phyloP scores from a whole-genome alignment of 495 filamentous ascomycete genomes.

The Aspergillus wentii region DNA sequence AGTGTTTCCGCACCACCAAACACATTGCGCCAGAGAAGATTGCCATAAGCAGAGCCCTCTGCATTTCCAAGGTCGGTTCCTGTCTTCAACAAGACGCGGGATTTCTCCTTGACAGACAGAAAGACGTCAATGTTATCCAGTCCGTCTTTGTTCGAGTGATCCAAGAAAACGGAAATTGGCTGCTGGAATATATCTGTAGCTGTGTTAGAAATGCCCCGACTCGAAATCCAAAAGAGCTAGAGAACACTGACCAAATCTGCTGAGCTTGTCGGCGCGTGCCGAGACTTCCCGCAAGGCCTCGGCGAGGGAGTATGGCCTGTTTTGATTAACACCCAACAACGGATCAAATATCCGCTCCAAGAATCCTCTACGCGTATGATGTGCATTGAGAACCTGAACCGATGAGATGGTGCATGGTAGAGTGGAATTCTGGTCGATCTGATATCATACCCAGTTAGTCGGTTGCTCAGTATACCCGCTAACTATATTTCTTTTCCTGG shows the following conservation, averaged over 20 bases:
- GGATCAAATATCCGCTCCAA: conserved; percentile 75
- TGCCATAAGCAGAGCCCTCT: conserved; percentile 87
- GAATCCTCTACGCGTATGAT: conserved; percentile 72
- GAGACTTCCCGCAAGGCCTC: conserved; percentile 70
- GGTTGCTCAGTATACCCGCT: conserved; percentile 5
- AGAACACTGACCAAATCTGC: conserved; percentile 63
- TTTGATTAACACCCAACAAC: conserved; percentile 62
- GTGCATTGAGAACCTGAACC: conserved; percentile 72
- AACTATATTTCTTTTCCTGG: conserved; percentile 1
- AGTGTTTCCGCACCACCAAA: conserved; percentile 93
- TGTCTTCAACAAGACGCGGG: conserved; percentile 75
- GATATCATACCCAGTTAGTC: conserved; percentile 15
- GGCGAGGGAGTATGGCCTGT: conserved; percentile 65
- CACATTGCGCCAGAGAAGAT: conserved; percentile 79
- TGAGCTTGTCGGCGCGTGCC: conserved; percentile 64
- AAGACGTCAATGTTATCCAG: conserved; percentile 72
- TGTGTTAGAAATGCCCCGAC: conserved; percentile 14
- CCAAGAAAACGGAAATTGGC: conserved; percentile 73
- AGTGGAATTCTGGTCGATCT: conserved; percentile 78
- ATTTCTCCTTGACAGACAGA: conserved; percentile 71
- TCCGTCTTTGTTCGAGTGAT: conserved; percentile 57
- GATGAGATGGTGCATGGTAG: conserved; percentile 75
- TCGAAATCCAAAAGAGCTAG: neutral
- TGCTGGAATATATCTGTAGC: conserved; percentile 77
- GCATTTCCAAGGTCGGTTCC: conserved; percentile 89